phyloP scores from a whole-genome alignment of 169 alveolate species.

The Hepatocystis sp. region DNA sequence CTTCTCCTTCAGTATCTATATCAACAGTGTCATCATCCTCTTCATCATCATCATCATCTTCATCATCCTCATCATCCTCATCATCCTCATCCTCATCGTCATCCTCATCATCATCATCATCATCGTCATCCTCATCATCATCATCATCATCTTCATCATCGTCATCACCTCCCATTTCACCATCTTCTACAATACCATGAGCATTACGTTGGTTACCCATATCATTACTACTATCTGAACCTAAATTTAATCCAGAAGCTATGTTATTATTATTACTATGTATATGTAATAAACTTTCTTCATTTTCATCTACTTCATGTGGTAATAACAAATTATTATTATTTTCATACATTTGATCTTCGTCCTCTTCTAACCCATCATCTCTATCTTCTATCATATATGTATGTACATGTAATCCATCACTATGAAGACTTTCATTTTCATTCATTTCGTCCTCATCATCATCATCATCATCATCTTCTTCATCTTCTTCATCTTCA shows the following conservation, averaged over 20 bases:
- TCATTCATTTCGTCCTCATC: slow-evolving; percentile 49
- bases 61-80: slow-evolving; percentile 55
- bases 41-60: slow-evolving; percentile 30
- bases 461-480: slow-evolving; percentile 70
- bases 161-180: slow-evolving; percentile 46
- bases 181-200: slow-evolving; percentile 48
- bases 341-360: slow-evolving; percentile 78
- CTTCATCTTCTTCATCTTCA: slow-evolving; percentile 75
- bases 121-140: slow-evolving; percentile 67
- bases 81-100: slow-evolving; percentile 45
- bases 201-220: slow-evolving; percentile 33
- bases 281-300: slow-evolving; percentile 35
- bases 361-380: slow-evolving; percentile 78
- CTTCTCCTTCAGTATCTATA: slow-evolving; percentile 17
- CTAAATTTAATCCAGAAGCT: slow-evolving; percentile 40
- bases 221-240: slow-evolving; percentile 54
- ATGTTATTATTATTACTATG: slow-evolving; percentile 43
- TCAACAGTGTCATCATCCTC: slow-evolving; percentile 35
- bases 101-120: slow-evolving; percentile 40
- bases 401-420: slow-evolving; percentile 79
- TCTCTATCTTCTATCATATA: slow-evolving; percentile 80
- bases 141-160: slow-evolving; percentile 53
- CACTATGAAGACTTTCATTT: slow-evolving; percentile 70
- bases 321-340: slow-evolving; percentile 79
- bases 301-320: slow-evolving; percentile 86